Evolutionary conservation across 257 asterid genomes (phyloP), one percentile per base, ranked within the genome.

Genomic region (Solanum neorickii): DNA sequence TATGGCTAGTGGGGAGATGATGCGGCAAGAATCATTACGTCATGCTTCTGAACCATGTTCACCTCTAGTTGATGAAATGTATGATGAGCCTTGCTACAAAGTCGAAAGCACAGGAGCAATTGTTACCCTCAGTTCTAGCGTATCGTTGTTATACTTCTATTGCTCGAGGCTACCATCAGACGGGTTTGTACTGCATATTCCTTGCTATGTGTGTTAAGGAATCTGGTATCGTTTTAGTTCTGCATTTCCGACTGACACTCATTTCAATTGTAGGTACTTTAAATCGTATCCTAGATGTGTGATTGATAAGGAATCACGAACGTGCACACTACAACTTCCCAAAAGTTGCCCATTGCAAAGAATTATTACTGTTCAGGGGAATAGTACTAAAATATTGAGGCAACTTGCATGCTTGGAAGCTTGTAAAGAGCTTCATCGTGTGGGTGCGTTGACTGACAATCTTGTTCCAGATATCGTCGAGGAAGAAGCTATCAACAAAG

Each of bases 91-190:
- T 47, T 92, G 83, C 87, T 96, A 93, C 87, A 29, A 87, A 90
- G 99, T 96, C 70, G 91, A 91, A 83, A 84, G 89, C 88, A 94
- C 98, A 0, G 91, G 96, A 83, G 98, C 98, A 52, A 70, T 93
- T 25, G 95, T 94, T 18, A 93, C 94, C 65, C 89, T 96, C 92
- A 90, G 88, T 82, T 95, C 98, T 41, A 94, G 98, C 13, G 91
- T 95, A 46, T 68, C 88, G 0, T 87, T 95, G 89, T 93, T 96
- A 78, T 77, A 94, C 88, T 93, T 89, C 83, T 96, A 96, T 88
- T 96, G 98, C 91, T 92, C 98, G 1, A 90, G 94, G 85, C 92
- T 96, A 88, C 98, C 99, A 13, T 93, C 95, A 39, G 98, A 96
- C 68, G 91, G 98, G 98, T 96, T 86, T 42, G 92, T 87, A 88